Evolutionary conservation across 2,329 filamentous ascomycete genomes (phyloP), one percentile per base, ranked within the genome.

Genomic region (Monilinia polystroma): DNA sequence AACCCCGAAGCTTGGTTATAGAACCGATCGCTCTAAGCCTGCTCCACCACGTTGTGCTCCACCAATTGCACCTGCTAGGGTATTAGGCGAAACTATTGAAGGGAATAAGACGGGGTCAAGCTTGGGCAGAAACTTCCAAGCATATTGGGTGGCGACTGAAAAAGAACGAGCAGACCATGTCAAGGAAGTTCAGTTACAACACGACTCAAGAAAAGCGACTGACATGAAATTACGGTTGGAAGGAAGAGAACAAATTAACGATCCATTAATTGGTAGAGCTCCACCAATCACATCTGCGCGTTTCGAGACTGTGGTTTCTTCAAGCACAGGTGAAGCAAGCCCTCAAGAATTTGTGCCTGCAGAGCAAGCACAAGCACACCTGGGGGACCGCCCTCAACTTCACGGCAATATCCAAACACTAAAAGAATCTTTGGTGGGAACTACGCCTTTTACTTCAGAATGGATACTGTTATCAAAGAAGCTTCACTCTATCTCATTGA

Each of bases 261-360:
- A 66, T 29, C 41, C 26, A 20, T 35, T 23, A 11, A 66, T 63
- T 63, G 64, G 57, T 14, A 43, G 64, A 55, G 47, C 64, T 35
- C 64, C 64, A 18, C 64, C 57, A 7, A 43, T 66, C 12, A 43
- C 18, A 5, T 20, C 64, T 6, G 49, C 51, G 41, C 23, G 47
- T 38, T 10, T 45, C 41, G 12, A 43, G 2, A 16, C 41, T 43
- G 41, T 16, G 41, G 41, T 43, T 10, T 16, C 41, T 43, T 16
- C 41, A 4, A 43, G 16, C 16, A 43, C 16, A 43, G 5, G 41
- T 2, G 54, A 65, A n/a, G 35, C 11, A 4, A 26, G 35, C n/a
- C 20, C 57, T 18, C 57, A 6, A 35, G 57, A n/a, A 49, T 8
- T 23, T 35, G 6, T 35, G 32, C 43, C 43, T 1, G 29, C 43